phyloP scores from a whole-genome alignment of 2,329 filamentous ascomycete species.

The Talaromyces sp. region DNA sequence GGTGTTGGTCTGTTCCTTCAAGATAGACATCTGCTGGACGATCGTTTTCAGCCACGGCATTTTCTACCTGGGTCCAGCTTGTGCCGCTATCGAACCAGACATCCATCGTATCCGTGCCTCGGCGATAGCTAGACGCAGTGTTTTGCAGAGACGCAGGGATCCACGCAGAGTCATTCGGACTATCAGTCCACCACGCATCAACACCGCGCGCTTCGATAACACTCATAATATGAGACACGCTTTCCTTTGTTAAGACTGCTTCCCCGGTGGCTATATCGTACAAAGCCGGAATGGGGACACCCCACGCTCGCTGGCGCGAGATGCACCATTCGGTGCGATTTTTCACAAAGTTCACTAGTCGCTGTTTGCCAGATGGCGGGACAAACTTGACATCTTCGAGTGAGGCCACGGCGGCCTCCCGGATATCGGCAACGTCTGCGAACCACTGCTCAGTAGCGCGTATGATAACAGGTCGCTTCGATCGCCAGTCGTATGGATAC shows the following conservation, averaged over 20 bases:
- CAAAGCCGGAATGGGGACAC: conserved; percentile 88
- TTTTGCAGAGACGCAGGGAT: conserved; percentile 59
- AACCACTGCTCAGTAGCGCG: conserved; percentile 97
- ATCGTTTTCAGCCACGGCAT: conserved; percentile 24
- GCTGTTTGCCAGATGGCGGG: conserved; percentile 65
- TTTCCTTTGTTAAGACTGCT: conserved; percentile 72
- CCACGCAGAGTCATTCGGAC: conserved; percentile 70
- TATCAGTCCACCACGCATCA: conserved; percentile 94
- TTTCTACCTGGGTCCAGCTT: conserved; percentile 65
- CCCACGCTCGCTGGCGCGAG: conserved; percentile 91
- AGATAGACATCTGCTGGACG: conserved; percentile 74
- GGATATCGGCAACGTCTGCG: conserved; percentile 81
- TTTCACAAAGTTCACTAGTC: conserved; percentile 79
- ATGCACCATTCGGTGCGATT: conserved; percentile 96
- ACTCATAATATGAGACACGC: conserved; percentile 77
- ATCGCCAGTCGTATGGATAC: conserved; percentile 97
- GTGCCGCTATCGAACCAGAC: conserved; percentile 99
- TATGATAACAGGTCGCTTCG: conserved; percentile 85
- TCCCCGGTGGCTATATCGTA: conserved; percentile 66
- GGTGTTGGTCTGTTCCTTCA: conserved; percentile 92
- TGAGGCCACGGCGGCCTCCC: conserved; percentile 64
- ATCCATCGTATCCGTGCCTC: conserved; percentile 95
- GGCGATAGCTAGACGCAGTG: conserved; percentile 49
- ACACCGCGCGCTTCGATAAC: conserved; percentile 72
- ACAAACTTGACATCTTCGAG: conserved; percentile 72